These are phyloP conservation scores for Avena sativa DNA, from an alignment of 176 grass and related monocot species.

Conservation along the genomic window DNA sequence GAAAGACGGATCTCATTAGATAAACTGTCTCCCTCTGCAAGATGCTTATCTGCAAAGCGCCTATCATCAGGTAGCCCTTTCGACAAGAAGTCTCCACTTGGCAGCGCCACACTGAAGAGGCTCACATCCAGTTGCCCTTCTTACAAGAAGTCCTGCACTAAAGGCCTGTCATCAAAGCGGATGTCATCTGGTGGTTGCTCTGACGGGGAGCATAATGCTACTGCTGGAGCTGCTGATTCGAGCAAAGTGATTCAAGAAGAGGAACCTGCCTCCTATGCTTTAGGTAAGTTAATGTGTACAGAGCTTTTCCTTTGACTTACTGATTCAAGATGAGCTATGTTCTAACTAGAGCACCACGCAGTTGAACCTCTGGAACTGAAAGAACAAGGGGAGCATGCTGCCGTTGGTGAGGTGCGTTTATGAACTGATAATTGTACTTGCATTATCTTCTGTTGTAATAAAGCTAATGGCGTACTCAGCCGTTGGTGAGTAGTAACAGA, in stretches of 20 bases:
- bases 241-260: slow-evolving; percentile 38
- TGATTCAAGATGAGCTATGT: slow-evolving; percentile 18
- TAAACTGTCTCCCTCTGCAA: slow-evolving; percentile 26
- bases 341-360: slow-evolving; percentile 45
- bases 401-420: slow-evolving; percentile 31
- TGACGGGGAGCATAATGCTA: slow-evolving; percentile 15
- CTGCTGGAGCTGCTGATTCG: neutral
- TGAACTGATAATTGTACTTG: neutral
- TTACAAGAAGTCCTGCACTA: slow-evolving; percentile 33
- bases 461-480: neutral
- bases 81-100: slow-evolving; percentile 35
- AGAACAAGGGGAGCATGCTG: slow-evolving; percentile 18
- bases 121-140: slow-evolving; percentile 45
- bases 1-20: slow-evolving; percentile 18
- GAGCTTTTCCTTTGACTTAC: slow-evolving; percentile 21
- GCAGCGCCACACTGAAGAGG: slow-evolving; percentile 28
- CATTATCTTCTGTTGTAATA: neutral
- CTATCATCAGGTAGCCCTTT: slow-evolving; percentile 35
- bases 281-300: slow-evolving; percentile 41
- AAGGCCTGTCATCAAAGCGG: slow-evolving; percentile 12
- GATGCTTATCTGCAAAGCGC: slow-evolving; percentile 30
- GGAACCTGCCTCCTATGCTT: neutral
- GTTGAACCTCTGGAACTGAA: slow-evolving; percentile 26
- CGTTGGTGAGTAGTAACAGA: neutral
- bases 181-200: slow-evolving; percentile 34